Conservation (phyloP, 345 rosid species). For the Passiflora organensis region DNA sequence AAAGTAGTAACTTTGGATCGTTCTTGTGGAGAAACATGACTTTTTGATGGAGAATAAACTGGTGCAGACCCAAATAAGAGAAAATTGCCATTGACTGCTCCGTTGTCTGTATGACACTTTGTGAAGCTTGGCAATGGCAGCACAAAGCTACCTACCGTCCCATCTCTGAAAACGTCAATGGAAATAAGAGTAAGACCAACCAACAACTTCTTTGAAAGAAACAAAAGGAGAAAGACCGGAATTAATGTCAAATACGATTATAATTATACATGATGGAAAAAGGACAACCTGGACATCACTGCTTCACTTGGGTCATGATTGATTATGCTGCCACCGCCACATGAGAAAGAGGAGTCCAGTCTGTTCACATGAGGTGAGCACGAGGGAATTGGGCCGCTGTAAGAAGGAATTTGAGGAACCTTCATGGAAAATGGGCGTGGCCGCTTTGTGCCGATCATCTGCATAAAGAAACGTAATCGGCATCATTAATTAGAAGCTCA, state of each 20-base stretch:
- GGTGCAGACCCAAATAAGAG: slow-evolving; percentile 31
- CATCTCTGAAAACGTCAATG: slow-evolving; percentile 26
- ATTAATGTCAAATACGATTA: too few species aligned
- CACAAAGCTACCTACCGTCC: slow-evolving; percentile 10
- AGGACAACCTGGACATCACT: slow-evolving; percentile 43
- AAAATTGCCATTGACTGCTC: slow-evolving; percentile 26
- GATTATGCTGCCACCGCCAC: neutral
- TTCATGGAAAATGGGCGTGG: slow-evolving; percentile 32
- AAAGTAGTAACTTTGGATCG: slow-evolving; percentile 11
- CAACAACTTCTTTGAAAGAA: too few species aligned
- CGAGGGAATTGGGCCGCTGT: slow-evolving; percentile 11
- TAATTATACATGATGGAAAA: neutral
- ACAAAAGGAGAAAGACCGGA: too few species aligned
- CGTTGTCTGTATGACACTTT: slow-evolving; percentile 20
- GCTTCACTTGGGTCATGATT: slow-evolving; percentile 23
- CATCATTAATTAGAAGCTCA: too few species aligned
- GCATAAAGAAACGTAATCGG: neutral
- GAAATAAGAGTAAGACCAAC: neutral
- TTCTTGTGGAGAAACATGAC: slow-evolving; percentile 23
- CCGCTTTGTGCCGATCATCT: slow-evolving; percentile 44
- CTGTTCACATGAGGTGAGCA: slow-evolving; percentile 11
- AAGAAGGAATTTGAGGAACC: slow-evolving; percentile 17
- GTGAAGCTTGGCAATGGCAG: slow-evolving; percentile 20
- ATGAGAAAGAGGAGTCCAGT: slow-evolving; percentile 20
- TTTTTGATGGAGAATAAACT: slow-evolving; percentile 14